These are phyloP conservation scores for Candida tropicalis DNA, from an alignment of 1,139 yeast genomes.

Conservation along the genomic window DNA sequence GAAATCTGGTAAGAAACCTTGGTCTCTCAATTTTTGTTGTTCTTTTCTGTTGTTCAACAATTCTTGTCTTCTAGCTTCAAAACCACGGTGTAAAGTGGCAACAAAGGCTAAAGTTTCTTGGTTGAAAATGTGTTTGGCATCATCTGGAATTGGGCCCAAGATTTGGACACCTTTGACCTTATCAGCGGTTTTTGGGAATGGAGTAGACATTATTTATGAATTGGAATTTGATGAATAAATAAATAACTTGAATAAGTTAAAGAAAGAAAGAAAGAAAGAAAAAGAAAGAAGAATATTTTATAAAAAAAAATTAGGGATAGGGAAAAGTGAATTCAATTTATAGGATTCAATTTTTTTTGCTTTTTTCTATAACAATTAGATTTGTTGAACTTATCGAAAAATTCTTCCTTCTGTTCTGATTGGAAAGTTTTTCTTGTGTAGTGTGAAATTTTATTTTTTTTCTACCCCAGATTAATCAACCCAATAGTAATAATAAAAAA, in stretches of 20 bases:
- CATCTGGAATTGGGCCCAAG: slow-evolving; percentile 61
- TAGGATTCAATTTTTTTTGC: background rate
- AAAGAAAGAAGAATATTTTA: background rate
- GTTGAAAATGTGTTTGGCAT: slow-evolving; percentile 64
- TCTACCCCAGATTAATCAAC: slow-evolving; percentile 6
- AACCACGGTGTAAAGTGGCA: slow-evolving; percentile 73
- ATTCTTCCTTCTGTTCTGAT: background rate
- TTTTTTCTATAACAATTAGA: background rate
- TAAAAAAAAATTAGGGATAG: background rate
- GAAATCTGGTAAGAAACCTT: slow-evolving; percentile 72
- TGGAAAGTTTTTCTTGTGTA: background rate
- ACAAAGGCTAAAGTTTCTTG: slow-evolving; percentile 72
- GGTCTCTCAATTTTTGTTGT: slow-evolving; percentile 64
- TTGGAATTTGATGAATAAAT: slow-evolving; percentile 4
- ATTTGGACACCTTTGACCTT: slow-evolving; percentile 66
- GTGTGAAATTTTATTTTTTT: slow-evolving; percentile 4
- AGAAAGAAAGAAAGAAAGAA: background rate
- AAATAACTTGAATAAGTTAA: background rate
- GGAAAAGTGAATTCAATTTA: slow-evolving; percentile 9
- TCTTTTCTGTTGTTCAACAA: slow-evolving; percentile 61
- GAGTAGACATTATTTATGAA: slow-evolving; percentile 38
- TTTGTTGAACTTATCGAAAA: slow-evolving; percentile 1
- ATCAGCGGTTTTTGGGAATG: slow-evolving; percentile 56
- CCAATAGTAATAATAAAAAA: background rate
- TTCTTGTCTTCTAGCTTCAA: slow-evolving; percentile 60